A percentile compares a stretch with the other conserved stretches of the same genome.
Conservation (phyloP, 225 moss, liverwort and hornwort genomes). For the Polytrichum commune region DNA sequence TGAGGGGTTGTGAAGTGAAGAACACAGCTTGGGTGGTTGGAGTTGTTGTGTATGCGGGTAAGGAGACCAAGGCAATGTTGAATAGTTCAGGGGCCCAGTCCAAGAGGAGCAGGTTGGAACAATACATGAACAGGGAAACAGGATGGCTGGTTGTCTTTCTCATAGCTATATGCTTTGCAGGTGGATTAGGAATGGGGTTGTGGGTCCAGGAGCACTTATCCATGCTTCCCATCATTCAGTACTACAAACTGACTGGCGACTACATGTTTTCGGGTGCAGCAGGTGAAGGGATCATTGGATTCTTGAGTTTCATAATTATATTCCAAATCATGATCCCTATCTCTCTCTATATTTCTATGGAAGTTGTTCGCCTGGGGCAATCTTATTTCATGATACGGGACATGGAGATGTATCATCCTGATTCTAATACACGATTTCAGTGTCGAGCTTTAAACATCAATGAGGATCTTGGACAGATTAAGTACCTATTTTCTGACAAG, state of each 20-base stretch:
- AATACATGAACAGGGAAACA: conserved; percentile 52
- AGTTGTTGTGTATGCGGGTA: conserved; percentile 50
- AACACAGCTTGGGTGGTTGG: conserved; percentile 54
- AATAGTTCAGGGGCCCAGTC: conserved; percentile 52
- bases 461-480: conserved; percentile 57
- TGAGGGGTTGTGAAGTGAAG: conserved; percentile 54
- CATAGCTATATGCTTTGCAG: conserved; percentile 30
- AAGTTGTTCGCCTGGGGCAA: conserved; percentile 51
- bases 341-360: conserved; percentile 56
- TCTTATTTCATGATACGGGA: conserved; percentile 48
- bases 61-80: conserved; percentile 56
- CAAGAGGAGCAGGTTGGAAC: conserved; percentile 54
- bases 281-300: conserved; percentile 38
- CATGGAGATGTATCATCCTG: conserved; percentile 34
- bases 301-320: conserved; percentile 44
- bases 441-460: conserved; percentile 53
- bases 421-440: conserved; percentile 31
- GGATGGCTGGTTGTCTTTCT: conserved; percentile 48
- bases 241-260: conserved; percentile 24
- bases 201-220: conserved; percentile 31
- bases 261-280: conserved; percentile 30
- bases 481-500: conserved; percentile 56
- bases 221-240: conserved; percentile 33
- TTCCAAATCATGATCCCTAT: conserved; percentile 59
- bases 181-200: conserved; percentile 42